Base-by-base conservation (phyloP, 2,329 filamentous ascomycete genomes). In the Phialemoniopsis sp. region DNA sequence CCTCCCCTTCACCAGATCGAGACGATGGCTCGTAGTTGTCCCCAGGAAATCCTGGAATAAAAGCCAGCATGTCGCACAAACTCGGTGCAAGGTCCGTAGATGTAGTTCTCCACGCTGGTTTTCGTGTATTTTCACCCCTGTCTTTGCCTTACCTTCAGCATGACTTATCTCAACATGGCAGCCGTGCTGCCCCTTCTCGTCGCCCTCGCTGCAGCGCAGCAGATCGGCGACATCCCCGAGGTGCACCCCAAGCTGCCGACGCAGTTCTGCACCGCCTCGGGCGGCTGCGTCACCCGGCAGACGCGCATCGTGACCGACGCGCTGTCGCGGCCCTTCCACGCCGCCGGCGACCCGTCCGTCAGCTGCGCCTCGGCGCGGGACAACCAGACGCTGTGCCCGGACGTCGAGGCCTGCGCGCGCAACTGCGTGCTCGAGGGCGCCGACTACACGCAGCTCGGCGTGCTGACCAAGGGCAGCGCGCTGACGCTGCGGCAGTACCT, bases 351-450 rank as follows among this genome's bases (percentile, higher is more conserved):
- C 45, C 32, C 39, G 18, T 28, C 31, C 18, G 37, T 46, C n/a
- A 21, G 46, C 2, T 54, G 48, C 48, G 39, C 35, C 16, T 36
- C 40, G 13, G 21, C 49, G 33, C 21, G 21, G 21, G 21, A 26
- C 21, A 48, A 52, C 46, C 19, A 36, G 17, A 51, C 48, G 9
- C 64, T 67, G 15, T 72, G 69, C 48, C 63, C 67, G 0, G 62
- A 67, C 45, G 58, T 61, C 40, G 58, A 52, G 26, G 60, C 63
- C 0, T 77, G 73, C 46, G 63, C 69, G 0, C 48, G 63, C 43
- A 73, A 72, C 54, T 77, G 73, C 48, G 61, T 70, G 21, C 58
- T 76, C 30, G 68, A 76, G 37, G 70, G 69, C 16, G 63, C 70
- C 39, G 49, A 73, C 53, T 76, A 77, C 49, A 46, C 52, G 13